Base-by-base conservation (phyloP, 768 basidiomycete genomes). In the Lactifluus subvellereus region DNA sequence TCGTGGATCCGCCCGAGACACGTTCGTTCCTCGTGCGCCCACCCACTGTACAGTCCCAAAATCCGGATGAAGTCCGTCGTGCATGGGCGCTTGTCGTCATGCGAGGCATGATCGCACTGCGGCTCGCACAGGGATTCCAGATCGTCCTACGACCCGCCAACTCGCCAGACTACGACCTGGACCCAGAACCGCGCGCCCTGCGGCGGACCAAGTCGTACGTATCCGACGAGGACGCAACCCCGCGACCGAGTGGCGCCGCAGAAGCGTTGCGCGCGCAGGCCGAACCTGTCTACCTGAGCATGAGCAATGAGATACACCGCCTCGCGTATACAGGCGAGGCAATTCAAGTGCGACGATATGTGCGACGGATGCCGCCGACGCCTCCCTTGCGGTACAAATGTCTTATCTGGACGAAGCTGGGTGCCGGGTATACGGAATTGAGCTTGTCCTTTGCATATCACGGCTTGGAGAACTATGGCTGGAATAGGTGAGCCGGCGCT, bases 121-220 rank as follows among this genome's bases (percentile, higher is more conserved):
- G 96, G 27, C 80, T 98, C 13, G 86, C 90, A 13, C 94, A 98
- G 73, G 95, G 95, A 22, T 98, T 98, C 74, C 96, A 98, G 72
- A 91, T 98, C 69, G 84, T 97, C 22, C 76, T 94, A 18, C 79
- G 80, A 27, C 79, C 83, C 9, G 66, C 70, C 16, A 11, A 73
- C 55, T 57, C 60, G 1, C 63, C 67, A 1, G 62, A 70, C 49
- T 27, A 60, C 53, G 74, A 77, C 16, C 77, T 77, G 38, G 73
- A 72, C n/a, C 50, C 56, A 6, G 63, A 57, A 22, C 64, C 22
- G 71, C 73, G 57, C 62, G 73, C 60, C 61, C 71, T 80, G 51
- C 74, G 82, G 35, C 78, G 85, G 59, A 73, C 79, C 20, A 84
- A 85, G 68, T 83, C 85, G 30, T 84, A 87, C 67, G 69, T 82